phyloP scores from a whole-genome alignment of 192 early-diverging fungal genomes.

The Backusella australiensis region DNA sequence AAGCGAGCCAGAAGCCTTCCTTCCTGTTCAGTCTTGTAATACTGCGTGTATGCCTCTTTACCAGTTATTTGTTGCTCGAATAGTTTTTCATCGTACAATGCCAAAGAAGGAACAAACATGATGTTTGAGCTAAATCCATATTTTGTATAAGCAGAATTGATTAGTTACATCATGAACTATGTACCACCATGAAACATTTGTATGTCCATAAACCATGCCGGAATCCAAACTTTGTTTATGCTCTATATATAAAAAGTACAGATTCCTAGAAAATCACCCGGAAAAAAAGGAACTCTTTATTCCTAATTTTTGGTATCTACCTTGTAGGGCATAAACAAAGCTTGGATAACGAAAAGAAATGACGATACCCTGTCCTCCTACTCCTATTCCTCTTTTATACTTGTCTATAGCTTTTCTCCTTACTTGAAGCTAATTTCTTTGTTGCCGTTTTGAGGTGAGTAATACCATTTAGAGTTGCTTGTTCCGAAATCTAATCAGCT shows the following conservation, averaged over 20 bases:
- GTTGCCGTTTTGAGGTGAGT: slow-evolving; percentile 33
- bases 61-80: slow-evolving; percentile 28
- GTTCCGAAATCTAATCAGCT: slow-evolving; percentile 1
- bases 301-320: too few species aligned
- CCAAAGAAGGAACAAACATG: background rate
- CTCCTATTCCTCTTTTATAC: slow-evolving; percentile 6
- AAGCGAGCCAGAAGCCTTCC: slow-evolving; percentile 14
- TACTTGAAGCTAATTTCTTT: slow-evolving; percentile 35
- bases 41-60: slow-evolving; percentile 30
- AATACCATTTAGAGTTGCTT: slow-evolving; percentile 14
- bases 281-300: background rate
- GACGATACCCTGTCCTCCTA: background rate
- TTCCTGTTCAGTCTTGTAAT: slow-evolving; percentile 29
- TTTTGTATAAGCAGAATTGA: background rate
- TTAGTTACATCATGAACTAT: background rate
- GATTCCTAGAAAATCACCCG: background rate
- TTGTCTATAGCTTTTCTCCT: background rate
- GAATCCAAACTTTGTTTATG: background rate
- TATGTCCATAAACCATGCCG: background rate
- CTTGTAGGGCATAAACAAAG: slow-evolving; percentile 8
- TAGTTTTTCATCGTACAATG: background rate
- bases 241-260: background rate
- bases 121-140: background rate
- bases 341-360: slow-evolving; percentile 17
- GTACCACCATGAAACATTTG: background rate